Base-by-base conservation (phyloP, 805 yeast species). In the Cyberlindnera bimundalis region DNA sequence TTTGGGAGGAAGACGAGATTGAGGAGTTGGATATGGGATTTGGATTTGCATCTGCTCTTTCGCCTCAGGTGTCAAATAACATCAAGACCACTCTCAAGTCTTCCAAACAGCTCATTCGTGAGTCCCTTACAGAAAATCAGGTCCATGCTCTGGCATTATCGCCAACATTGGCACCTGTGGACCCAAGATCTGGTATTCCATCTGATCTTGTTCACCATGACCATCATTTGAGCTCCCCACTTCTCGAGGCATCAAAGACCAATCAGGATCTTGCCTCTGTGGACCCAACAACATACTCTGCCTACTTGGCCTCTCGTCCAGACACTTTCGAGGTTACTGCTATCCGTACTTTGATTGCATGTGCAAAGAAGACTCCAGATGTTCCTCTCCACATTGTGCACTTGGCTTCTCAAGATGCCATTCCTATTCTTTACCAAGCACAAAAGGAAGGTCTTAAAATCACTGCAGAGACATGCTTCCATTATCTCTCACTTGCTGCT, bases 401-500 rank as follows among this genome's bases (percentile, higher is more conserved):
- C 62, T 67, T 90, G 49, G 95, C 96, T 2, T 79, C 96, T 0
- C 78, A 84, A 47, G 81, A 85, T 52, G 96, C 95, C 0, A 61
- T 91, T 9, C 95, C 96, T 7, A 56, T 84, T 43, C 65, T 90
- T 14, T 62, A 70, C 29, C 70, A 76, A 15, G 96, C 96, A 3
- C 79, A 80, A 46, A 52, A 56, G 13, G 62, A 62, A 31, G 71
- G 73, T 0, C 62, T 84, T 34, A 86, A 85, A 24, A 70, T 90
- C 37, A 68, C 93, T 0, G 96, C 89, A 2, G 98, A 90, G 61
- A 91, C 98, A 0, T 90, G 98, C 61, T 90, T 89, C 76, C 98
- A 90, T 60, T 90, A 90, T 61, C 68, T 90, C 39, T 74, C 91
- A 2, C 69, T 90, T 32, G 70, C 74, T 3, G 85, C 96, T 3